Evolutionary conservation across 768 basidiomycete genomes (phyloP), one percentile per base, ranked within the genome.

Genomic region (Suillus discolor): DNA sequence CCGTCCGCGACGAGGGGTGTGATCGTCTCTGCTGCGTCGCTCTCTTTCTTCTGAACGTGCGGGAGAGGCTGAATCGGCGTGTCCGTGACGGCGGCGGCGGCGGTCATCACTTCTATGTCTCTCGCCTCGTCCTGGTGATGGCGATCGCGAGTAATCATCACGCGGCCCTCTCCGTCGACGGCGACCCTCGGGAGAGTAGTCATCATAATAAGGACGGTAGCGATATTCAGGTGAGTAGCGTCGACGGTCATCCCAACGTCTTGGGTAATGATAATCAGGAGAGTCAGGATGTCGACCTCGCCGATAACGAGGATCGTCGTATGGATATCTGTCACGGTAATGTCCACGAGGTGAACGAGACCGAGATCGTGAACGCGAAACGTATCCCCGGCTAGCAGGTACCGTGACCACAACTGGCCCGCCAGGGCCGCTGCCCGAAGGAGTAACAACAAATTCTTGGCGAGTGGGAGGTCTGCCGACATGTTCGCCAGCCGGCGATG

Each of bases 381-480:
- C 54, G 65, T 51, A 71, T 64, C 67, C 67, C 23, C 47, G 11
- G 67, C 68, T 53, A 64, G 47, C 25, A 36, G 54, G 54, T 41
- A 65, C 6, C 6, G 63, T 34, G 23, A 67, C 57, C 41, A 67
- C 57, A 28, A 62, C 16, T n/a, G 61, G 69, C 8, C 6, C 23
- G 13, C 47, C 25, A 65, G 62, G 15, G 51, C 8, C 51, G n/a
- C 62, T 62, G 20, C 66, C 62, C 16, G 72, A 42, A 7, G 65
- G 49, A 13, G 65, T 64, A 20, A 65, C 64, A 23, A 62, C 64
- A 15, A 68, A 73, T 25, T 67, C 73, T 31, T 71, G 71, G 55
- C 73, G 71, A 51, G 73, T 68, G 49, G 72, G 79, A 18, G 74
- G 71, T 57, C 67, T 70, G 34, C 16, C 70, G 38, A 66, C 42